Conservation (phyloP, 768 basidiomycete species). For the Pilatotrama ljubarskyi region DNA sequence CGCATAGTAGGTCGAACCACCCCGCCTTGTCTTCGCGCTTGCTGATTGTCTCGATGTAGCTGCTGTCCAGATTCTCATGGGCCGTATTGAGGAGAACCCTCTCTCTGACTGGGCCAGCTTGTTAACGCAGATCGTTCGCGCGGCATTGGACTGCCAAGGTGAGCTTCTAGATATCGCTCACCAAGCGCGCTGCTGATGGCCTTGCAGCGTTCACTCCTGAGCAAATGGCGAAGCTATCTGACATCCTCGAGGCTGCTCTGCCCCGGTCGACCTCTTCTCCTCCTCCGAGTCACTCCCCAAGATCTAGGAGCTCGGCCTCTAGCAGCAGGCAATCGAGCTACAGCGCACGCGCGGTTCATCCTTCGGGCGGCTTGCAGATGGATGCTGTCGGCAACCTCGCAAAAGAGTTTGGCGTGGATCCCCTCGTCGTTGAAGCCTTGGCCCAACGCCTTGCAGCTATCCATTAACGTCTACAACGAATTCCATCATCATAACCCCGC, state of each 20-base stretch:
- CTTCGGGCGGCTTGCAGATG: constrained; percentile 10
- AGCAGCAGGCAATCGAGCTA: constrained; percentile 13
- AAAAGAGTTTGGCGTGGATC: constrained; percentile 72
- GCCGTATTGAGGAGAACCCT: constrained; percentile 43
- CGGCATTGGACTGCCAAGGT: constrained; percentile 63
- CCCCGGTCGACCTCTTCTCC: constrained; percentile 27
- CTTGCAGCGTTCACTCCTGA: constrained; percentile 61
- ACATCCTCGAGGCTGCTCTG: constrained; percentile 40
- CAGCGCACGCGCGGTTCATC: not conserved
- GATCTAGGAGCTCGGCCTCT: constrained; percentile 10
- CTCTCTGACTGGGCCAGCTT: constrained; percentile 42
- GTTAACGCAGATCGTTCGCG: constrained; percentile 44
- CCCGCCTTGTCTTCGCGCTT: constrained; percentile 1
- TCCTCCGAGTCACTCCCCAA: constrained; percentile 11
- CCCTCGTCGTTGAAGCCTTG: constrained; percentile 65
- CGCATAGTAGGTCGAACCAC: constrained; percentile 30
- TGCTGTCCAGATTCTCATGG: constrained; percentile 59
- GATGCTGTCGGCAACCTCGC: constrained; percentile 55
- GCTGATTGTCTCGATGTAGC: constrained; percentile 25
- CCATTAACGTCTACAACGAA: not conserved
- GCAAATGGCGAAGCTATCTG: constrained; percentile 50
- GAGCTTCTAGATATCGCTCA: constrained; percentile 8
- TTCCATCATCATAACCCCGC: not conserved
- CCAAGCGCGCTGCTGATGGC: not conserved
- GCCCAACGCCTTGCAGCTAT: constrained; percentile 54